Conservation (phyloP, 164 flowering plant genomes). For the Saururus chinensis region DNA sequence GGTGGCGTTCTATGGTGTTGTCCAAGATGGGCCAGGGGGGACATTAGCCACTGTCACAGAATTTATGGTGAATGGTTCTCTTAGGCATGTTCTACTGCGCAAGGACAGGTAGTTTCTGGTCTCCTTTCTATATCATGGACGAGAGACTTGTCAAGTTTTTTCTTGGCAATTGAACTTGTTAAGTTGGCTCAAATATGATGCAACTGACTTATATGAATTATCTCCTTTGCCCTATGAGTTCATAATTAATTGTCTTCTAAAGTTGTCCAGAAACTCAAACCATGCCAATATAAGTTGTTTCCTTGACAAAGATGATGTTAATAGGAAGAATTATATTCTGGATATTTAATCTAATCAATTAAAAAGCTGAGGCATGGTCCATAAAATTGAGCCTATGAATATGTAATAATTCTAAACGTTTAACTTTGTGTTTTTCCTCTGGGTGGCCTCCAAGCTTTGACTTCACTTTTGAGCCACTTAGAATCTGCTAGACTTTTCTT, state of each 20-base stretch:
- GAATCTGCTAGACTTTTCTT: neutral
- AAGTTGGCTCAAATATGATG: too few species aligned
- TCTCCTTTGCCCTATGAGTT: neutral
- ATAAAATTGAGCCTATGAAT: neutral
- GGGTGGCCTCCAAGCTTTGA: neutral
- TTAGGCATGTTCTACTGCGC: conserved; percentile 80
- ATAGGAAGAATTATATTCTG: neutral
- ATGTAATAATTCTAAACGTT: too few species aligned
- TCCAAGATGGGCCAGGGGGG: conserved; percentile 93
- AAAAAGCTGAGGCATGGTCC: neutral
- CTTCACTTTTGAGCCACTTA: neutral
- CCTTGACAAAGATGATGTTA: neutral
- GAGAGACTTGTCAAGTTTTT: neutral
- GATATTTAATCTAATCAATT: neutral
- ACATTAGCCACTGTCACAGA: conserved; percentile 92
- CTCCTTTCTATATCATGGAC: neutral
- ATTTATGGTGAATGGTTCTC: conserved; percentile 97
- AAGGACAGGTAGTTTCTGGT: conserved; percentile 59
- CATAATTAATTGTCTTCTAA: neutral
- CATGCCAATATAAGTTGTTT: neutral
- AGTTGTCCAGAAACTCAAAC: neutral
- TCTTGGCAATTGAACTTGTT: too few species aligned
- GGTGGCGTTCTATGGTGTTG: conserved; percentile 95
- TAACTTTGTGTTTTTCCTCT: neutral
- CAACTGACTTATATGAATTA: neutral